phyloP scores from a whole-genome alignment of 306 rosid species.

The Delonix regia region DNA sequence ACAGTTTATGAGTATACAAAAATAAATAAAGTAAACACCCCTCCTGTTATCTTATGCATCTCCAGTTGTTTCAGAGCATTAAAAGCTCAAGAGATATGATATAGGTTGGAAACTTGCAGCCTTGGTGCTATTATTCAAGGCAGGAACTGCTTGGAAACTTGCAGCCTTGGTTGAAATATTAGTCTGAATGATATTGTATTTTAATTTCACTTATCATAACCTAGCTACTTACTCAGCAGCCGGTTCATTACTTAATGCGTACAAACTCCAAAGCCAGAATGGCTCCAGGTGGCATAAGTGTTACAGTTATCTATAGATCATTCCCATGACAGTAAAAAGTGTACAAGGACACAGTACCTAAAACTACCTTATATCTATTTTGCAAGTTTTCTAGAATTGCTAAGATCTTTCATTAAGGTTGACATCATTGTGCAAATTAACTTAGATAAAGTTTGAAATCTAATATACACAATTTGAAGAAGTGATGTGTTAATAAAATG shows the following conservation, averaged over 20 bases:
- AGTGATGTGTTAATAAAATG: neutral
- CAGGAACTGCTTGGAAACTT: neutral
- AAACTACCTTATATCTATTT: no score
- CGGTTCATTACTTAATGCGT: no score
- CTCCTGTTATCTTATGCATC: neutral
- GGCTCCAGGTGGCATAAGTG: no score
- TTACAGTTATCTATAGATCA: neutral
- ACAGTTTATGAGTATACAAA: no score
- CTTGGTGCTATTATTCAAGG: neutral
- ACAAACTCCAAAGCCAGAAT: no score
- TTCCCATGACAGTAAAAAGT: neutral
- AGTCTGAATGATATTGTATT: no score
- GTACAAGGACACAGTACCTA: no score
- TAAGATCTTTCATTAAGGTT: neutral
- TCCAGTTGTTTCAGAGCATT: neutral
- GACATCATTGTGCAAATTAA: neutral
- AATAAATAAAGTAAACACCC: neutral
- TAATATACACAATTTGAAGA: neutral
- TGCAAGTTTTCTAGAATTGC: no score
- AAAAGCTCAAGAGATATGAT: neutral
- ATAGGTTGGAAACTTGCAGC: neutral
- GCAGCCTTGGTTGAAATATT: neutral
- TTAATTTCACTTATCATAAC: no score
- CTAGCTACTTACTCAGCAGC: no score
- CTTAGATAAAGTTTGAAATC: neutral